These are phyloP conservation scores for Boletus sp. DNA, from an alignment of 768 basidiomycete species.

Conservation along the genomic window DNA sequence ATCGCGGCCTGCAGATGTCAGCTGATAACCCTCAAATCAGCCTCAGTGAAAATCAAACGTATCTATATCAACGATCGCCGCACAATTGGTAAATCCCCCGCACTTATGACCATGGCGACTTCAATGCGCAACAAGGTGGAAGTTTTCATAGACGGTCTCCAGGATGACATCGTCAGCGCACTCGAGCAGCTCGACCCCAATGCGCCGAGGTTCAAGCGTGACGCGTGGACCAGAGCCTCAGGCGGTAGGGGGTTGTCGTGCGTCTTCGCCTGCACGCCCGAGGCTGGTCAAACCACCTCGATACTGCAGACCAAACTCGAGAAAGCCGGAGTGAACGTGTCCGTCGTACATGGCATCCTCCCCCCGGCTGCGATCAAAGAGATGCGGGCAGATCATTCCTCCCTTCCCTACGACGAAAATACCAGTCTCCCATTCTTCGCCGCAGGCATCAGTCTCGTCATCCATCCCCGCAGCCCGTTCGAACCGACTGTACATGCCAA, in stretches of 20 bases:
- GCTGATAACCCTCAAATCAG: neutral
- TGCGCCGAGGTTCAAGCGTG: constrained; percentile 72
- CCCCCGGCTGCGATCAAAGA: constrained; percentile 88
- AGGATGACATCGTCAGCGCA: constrained; percentile 70
- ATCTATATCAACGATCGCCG: neutral
- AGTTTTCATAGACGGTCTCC: constrained; percentile 69
- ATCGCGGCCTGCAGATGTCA: constrained; percentile 5
- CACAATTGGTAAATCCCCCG: neutral
- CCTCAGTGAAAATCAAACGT: neutral
- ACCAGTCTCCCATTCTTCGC: constrained; percentile 87
- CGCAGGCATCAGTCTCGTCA: constrained; percentile 86
- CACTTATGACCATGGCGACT: constrained; percentile 7
- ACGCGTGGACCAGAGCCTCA: constrained; percentile 70
- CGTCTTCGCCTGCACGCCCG: constrained; percentile 59
- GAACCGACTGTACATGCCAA: constrained; percentile 95
- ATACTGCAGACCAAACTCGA: constrained; percentile 61
- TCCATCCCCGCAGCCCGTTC: constrained; percentile 92
- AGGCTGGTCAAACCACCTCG: constrained; percentile 32
- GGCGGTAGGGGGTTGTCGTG: constrained; percentile 76
- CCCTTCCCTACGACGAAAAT: constrained; percentile 59
- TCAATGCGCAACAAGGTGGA: constrained; percentile 78
- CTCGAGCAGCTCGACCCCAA: constrained; percentile 78
- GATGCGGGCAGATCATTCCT: constrained; percentile 91
- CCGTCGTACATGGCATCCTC: constrained; percentile 82
- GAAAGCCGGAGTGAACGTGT: constrained; percentile 95